Evolutionary conservation across 768 basidiomycete species (phyloP).

Genomic region (Sarcodon sp.): DNA sequence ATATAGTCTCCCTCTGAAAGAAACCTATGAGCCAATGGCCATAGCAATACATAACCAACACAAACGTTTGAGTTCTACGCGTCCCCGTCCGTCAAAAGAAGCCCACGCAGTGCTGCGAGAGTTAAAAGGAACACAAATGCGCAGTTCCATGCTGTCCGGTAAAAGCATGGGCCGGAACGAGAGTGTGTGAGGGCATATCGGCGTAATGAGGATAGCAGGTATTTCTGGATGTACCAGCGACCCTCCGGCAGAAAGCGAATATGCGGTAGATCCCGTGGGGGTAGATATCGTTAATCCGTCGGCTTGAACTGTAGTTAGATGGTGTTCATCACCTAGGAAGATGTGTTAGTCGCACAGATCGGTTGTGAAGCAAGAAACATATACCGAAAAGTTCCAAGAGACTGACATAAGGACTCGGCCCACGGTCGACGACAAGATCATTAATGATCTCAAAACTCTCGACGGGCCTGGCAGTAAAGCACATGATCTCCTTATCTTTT

Average conservation of each 20-base stretch:
- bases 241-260: conserved; percentile 95
- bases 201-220: conserved; percentile 90
- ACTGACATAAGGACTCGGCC: conserved; percentile 96
- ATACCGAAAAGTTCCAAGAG: conserved; percentile 91
- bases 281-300: conserved; percentile 93
- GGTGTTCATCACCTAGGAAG: conserved; percentile 84
- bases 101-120: conserved; percentile 98
- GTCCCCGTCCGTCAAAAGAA: conserved; percentile 93
- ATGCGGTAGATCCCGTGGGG: conserved; percentile 96
- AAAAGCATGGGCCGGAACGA: conserved; percentile 98
- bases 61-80: conserved; percentile 92
- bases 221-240: conserved; percentile 98
- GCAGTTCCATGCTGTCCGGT: conserved; percentile 95
- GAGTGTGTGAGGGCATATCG: conserved; percentile 96
- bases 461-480: conserved; percentile 87
- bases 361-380: conserved; percentile 13
- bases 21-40: conserved; percentile 2
- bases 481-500: conserved; percentile 97
- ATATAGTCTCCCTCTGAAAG: conserved; percentile 93
- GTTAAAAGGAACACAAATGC: conserved; percentile 98
- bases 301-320: conserved; percentile 98
- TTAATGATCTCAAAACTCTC: conserved; percentile 96
- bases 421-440: conserved; percentile 95
- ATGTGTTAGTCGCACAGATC: conserved; percentile 3
- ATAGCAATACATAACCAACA: conserved; percentile 6